phyloP scores from a whole-genome alignment of 495 filamentous ascomycete species.

The Penicillium dipodomyicola region DNA sequence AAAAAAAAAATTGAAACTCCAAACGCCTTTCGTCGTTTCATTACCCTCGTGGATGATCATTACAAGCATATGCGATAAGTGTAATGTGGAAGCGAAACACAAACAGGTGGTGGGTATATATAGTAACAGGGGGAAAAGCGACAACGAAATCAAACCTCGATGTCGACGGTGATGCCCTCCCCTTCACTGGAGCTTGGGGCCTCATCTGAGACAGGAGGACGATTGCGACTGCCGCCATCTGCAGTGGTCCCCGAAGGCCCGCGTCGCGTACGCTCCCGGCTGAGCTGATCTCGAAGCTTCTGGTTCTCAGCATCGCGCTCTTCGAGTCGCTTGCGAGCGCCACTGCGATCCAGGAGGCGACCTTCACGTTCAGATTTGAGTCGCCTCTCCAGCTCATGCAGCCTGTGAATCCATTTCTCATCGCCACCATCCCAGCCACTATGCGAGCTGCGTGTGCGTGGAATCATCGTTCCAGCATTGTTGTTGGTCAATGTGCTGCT shows the following conservation, averaged over 20 bases:
- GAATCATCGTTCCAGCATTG: conserved; percentile 33
- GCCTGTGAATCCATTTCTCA: conserved; percentile 79
- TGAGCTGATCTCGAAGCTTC: conserved; percentile 65
- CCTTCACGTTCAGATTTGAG: conserved; percentile 88
- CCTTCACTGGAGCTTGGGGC: conserved; percentile 45
- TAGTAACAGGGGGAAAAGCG: conserved; percentile 17
- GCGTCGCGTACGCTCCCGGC: conserved; percentile 57
- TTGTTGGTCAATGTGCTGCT: conserved; percentile 36
- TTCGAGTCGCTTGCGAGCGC: conserved; percentile 79
- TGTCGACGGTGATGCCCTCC: conserved; percentile 45
- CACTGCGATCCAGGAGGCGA: conserved; percentile 76
- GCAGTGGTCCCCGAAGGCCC: conserved; percentile 26
- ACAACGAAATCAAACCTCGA: conserved; percentile 37
- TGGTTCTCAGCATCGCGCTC: conserved; percentile 78
- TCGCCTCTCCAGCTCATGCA: conserved; percentile 82
- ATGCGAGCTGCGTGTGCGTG: conserved; percentile 31
- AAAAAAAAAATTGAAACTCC: conserved; percentile 6
- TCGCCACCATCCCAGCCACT: conserved; percentile 36
- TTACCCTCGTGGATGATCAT: conserved; percentile 24
- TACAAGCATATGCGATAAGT: conserved; percentile 18
- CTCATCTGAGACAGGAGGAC: conserved; percentile 25
- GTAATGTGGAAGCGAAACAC: conserved; percentile 1
- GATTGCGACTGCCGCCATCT: conserved; percentile 14
- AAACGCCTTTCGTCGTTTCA: conserved; percentile 15
- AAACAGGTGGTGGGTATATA: conserved; percentile 20